Evolutionary conservation across 2,329 filamentous ascomycete species (phyloP), one percentile per base, ranked within the genome.

Genomic region (Aspergillus tamarii): DNA sequence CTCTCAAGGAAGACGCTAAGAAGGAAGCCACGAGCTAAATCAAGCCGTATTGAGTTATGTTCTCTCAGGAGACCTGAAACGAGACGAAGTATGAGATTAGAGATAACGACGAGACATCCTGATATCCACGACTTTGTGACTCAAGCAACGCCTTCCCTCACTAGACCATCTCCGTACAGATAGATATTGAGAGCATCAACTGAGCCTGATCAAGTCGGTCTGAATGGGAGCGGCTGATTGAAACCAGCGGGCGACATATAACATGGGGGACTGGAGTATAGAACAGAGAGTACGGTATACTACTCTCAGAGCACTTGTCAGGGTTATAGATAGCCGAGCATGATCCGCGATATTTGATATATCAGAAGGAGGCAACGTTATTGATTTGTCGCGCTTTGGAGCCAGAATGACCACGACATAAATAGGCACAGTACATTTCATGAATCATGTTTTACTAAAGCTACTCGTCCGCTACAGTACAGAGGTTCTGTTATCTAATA

Each of bases 1-100:
- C 91, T 55, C 79, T 97, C 73, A 96, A 96, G 82, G 94, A 97
- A 63, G 69, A 70, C 43, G 62, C 62, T 5, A 64, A 67, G 6
- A 69, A 68, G 56, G 59, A 54, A 36, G 10, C 52, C 12, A 32
- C 36, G 32, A 54, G 32, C 30, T 54, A 54, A 26, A 21, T 12
- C n/a, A 19, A 9, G 14, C 12, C 7, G 23, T 19, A 19, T 19
- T 14, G 8, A 11, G 8, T 16, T 9, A 26, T 7, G 23, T 48
- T 48, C 23, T 48, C 23, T 48, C n/a, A 19, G 19, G 23, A 48
- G 46, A 48, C 23, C 12, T 9, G 21, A 19, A 16, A 48, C 21
- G 8, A 19, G 23, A 48, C 21, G 7, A 26, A 48, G 23, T 48
- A 48, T 50, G 46, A 28, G 11, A 50, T 28, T 14, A 50, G 28